A percentile compares a stretch with the other conserved stretches of the same genome.
These are phyloP conservation scores for Climacium dendroides DNA, from an alignment of 225 moss, liverwort and hornwort genomes.

Conservation along the genomic window DNA sequence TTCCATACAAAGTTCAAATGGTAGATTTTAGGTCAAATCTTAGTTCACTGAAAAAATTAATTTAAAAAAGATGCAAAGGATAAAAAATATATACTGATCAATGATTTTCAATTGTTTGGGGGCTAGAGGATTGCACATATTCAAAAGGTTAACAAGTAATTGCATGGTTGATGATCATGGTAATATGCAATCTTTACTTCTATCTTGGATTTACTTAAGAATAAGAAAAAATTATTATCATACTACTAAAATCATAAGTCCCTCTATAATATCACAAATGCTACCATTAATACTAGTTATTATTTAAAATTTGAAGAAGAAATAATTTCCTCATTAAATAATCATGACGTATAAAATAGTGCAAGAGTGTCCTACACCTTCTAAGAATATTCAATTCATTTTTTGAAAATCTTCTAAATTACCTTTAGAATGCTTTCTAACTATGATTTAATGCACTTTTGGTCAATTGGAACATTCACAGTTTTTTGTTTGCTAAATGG, in stretches of 20 bases:
- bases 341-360: not conserved
- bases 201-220: not conserved
- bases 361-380: not conserved
- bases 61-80: accelerated
- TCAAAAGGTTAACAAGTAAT: not conserved
- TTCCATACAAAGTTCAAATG: accelerated
- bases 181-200: not conserved
- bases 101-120: not conserved
- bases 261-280: too few species aligned
- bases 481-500: not conserved
- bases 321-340: not conserved
- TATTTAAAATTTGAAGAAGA: not conserved
- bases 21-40: not conserved
- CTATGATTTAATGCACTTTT: not conserved
- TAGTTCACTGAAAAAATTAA: not conserved
- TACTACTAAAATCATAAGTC: too few species aligned
- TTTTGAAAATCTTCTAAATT: not conserved
- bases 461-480: not conserved
- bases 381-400: not conserved
- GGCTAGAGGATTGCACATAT: not conserved
- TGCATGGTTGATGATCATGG: not conserved
- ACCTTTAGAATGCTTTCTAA: not conserved
- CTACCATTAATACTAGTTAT: too few species aligned
- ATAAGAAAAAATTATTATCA: not conserved
- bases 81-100: not conserved